Base-by-base conservation (phyloP, 306 rosid species). In the Gleditsia sinensis region DNA sequence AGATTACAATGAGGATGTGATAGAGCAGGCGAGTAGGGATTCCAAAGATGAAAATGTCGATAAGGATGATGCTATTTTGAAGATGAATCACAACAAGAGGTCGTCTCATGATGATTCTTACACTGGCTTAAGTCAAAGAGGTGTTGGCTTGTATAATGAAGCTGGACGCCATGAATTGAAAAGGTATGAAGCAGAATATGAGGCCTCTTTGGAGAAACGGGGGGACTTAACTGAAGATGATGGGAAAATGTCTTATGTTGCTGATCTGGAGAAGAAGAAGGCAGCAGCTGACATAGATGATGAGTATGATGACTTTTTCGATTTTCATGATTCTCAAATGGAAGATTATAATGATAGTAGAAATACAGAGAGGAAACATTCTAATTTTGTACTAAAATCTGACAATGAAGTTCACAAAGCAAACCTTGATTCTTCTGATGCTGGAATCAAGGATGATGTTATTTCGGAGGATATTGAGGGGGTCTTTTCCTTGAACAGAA, bases 111-210 rank as follows among this genome's bases (percentile, higher is more conserved):
- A 75, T 43, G 75, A 81, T 48, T 83, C 84, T 55, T 12, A 10
- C 7, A 75, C 46, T 25, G 80, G 67, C 80, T 76, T 80, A 20
- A 79, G 71, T 46, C 82, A 75, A 72, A 88, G 63, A 79, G 89
- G 88, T 7, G 39, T 19, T 72, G 98, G 95, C 43, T 85, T 93
- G 79, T 89, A 93, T 78, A 91, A 90, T 75, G 97, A 90, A 83
- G 98, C 91, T 61, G 95, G 97, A 24, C 97, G 93, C 32, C 82
- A 91, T 67, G 98, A 93, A 80, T 75, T 90, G 88, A 90, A 85
- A 85, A 83, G 76, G 57, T 90, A 90, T 36, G 98, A 93, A 80
- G 90, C 89, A 28, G 89, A 93, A 67, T 93, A 90, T 19, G 95
- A 93, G 88, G 98, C 93, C 46, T 89, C 93, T 23, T 74, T 90